Conservation (phyloP, 1,284 basidiomycete species). For the Salmacisia buchloeana region DNA sequence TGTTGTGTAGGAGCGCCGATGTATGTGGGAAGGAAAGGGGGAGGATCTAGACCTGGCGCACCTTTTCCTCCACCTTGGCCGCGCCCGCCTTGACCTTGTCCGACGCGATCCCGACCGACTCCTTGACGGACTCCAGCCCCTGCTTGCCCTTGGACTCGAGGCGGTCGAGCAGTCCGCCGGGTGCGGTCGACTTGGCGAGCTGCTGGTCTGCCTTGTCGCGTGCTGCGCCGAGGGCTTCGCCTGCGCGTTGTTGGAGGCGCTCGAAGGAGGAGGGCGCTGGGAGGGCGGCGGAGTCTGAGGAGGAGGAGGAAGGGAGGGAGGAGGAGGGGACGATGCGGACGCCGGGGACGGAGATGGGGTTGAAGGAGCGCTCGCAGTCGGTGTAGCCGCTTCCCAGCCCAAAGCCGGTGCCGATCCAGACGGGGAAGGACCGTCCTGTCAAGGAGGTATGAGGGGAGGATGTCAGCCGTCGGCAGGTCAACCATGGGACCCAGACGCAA, state of each 20-base stretch:
- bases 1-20: too few relatives aligned
- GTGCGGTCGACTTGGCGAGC: slow-evolving; percentile 29
- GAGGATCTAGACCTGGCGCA: slow-evolving; percentile 40
- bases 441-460: slow-evolving; percentile 13
- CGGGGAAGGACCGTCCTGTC: slow-evolving; percentile 90
- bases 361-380: slow-evolving; percentile 93
- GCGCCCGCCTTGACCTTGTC: slow-evolving; percentile 34
- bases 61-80: slow-evolving; percentile 29
- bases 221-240: slow-evolving; percentile 38
- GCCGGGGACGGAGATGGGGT: slow-evolving; percentile 84
- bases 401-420: slow-evolving; percentile 85
- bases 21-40: too few relatives aligned
- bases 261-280: slow-evolving; percentile 35
- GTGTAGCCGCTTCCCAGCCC: slow-evolving; percentile 77
- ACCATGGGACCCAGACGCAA: slow-evolving; percentile 34
- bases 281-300: slow-evolving; percentile 35
- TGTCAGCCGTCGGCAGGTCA: slow-evolving; percentile 17
- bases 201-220: slow-evolving; percentile 26
- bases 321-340: slow-evolving; percentile 65
- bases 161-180: slow-evolving; percentile 23
- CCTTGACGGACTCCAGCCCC: slow-evolving; percentile 4
- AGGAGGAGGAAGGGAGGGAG: slow-evolving; percentile 49
- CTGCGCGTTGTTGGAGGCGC: slow-evolving; percentile 40
- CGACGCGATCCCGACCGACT: not conserved
- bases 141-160: slow-evolving; percentile 21